Percentiles rank a stretch among this genome's conserved stretches.
These are phyloP conservation scores for Aspergillus mulundensis DNA, from an alignment of 495 filamentous ascomycete species.

Conservation along the genomic window DNA sequence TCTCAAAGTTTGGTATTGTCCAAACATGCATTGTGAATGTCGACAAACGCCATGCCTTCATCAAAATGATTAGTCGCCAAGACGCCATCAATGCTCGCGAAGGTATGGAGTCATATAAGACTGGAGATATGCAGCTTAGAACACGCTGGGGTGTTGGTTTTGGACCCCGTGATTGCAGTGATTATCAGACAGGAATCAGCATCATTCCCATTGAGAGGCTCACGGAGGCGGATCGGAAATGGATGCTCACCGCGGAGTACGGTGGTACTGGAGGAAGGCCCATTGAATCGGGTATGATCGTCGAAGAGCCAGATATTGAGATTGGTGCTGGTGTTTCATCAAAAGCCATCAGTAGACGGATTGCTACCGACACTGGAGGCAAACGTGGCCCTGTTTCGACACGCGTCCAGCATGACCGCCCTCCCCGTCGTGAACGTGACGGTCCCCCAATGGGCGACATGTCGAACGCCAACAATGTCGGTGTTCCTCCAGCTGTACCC, in stretches of 20 bases:
- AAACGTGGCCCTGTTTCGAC: constrained; percentile 69
- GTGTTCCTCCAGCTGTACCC: constrained; percentile 59
- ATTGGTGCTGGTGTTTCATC: constrained; percentile 96
- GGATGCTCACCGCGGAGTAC: constrained; percentile 93
- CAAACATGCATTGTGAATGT: constrained; percentile 97
- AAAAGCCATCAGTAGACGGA: constrained; percentile 84
- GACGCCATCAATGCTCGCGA: constrained; percentile 81
- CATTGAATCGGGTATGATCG: constrained; percentile 78
- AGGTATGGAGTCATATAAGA: constrained; percentile 81
- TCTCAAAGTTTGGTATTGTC: constrained; percentile 75
- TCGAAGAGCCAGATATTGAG: constrained; percentile 98
- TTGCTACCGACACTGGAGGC: constrained; percentile 72
- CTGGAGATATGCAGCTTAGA: constrained; percentile 70
- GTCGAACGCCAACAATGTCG: constrained; percentile 47
- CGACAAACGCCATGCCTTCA: constrained; percentile 96
- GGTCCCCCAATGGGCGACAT: constrained; percentile 31
- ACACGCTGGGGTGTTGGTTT: constrained; percentile 98
- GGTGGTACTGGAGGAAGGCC: constrained; percentile 83
- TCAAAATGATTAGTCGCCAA: constrained; percentile 89
- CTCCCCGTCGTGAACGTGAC: constrained; percentile 40
- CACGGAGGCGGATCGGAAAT: constrained; percentile 93
- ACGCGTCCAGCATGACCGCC: constrained; percentile 47
- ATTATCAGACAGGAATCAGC: constrained; percentile 89
- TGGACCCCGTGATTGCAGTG: constrained; percentile 93
- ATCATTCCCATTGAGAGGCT: constrained; percentile 87